A percentile compares a stretch with the other conserved stretches of the same genome.
Conservation (phyloP, 2,329 filamentous ascomycete genomes). For the Scedosporium apiospermum region DNA sequence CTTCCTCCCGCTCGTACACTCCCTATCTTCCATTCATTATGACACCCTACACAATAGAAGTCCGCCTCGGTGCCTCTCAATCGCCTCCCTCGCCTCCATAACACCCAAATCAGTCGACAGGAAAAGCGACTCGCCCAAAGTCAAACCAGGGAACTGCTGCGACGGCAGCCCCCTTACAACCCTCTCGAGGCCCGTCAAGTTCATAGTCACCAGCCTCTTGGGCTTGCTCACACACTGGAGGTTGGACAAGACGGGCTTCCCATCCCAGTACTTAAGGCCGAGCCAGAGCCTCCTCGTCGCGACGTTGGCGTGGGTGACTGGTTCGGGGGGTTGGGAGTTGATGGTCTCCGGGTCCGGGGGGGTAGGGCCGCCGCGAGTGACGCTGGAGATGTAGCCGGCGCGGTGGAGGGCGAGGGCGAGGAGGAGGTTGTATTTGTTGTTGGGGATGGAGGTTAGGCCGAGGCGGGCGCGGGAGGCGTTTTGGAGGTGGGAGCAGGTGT, state of each 20-base stretch:
- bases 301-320: constrained; percentile 60
- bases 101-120: constrained; percentile 69
- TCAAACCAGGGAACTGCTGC: constrained; percentile 60
- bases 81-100: constrained; percentile 72
- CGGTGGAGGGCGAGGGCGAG: constrained; percentile 71
- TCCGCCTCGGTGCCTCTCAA: constrained; percentile 73
- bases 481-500: constrained; percentile 85
- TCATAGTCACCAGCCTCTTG: constrained; percentile 59
- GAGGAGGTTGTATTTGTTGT: constrained; percentile 66
- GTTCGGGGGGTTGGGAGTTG: constrained; percentile 37
- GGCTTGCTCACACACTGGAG: constrained; percentile 64
- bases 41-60: constrained; percentile 64
- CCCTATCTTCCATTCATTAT: constrained; percentile 16
- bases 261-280: constrained; percentile 82
- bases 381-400: constrained; percentile 69
- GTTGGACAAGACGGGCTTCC: constrained; percentile 64
- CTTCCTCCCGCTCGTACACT: neutral
- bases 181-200: constrained; percentile 49
- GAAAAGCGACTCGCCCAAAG: constrained; percentile 75
- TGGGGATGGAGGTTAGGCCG: constrained; percentile 72
- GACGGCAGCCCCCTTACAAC: constrained; percentile 61
- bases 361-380: constrained; percentile 59
- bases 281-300: constrained; percentile 73
- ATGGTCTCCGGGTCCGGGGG: constrained; percentile 39
- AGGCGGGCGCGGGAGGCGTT: constrained; percentile 81